Conservation (phyloP, 1,139 yeast genomes). For the Yamadazyma trypodendri region DNA sequence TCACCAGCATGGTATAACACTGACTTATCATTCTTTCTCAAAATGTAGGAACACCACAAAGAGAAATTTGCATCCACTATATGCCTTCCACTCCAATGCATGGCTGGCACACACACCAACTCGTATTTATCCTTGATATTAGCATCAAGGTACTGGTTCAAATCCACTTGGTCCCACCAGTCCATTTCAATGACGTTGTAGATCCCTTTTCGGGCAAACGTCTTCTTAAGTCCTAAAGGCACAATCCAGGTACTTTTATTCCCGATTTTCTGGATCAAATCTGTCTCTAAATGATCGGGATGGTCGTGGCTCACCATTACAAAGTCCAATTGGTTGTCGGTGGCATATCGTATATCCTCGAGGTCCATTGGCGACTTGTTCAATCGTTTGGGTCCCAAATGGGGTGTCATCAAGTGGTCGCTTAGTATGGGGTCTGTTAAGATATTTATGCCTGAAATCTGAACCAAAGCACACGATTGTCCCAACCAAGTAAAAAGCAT, state of each 20-base stretch:
- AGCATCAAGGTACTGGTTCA: conserved; percentile 32
- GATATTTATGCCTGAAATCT: conserved; percentile 68
- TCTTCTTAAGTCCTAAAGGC: conserved; percentile 71
- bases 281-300: conserved; percentile 86
- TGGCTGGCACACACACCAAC: conserved; percentile 87
- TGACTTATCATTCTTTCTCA: conserved; percentile 65
- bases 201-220: conserved; percentile 56
- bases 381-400: conserved; percentile 79
- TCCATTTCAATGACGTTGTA: conserved; percentile 68
- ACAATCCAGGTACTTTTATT: conserved; percentile 75
- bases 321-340: conserved; percentile 54
- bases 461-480: conserved; percentile 80
- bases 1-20: conserved; percentile 91
- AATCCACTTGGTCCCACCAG: conserved; percentile 81
- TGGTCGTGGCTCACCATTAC: conserved; percentile 90
- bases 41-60: conserved; percentile 83
- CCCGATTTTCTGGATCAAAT: conserved; percentile 57
- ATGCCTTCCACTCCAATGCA: conserved; percentile 95
- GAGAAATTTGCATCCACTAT: conserved; percentile 75
- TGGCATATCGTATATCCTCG: conserved; percentile 56
- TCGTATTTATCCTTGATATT: conserved; percentile 57
- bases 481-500: conserved; percentile 87
- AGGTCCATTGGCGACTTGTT: conserved; percentile 67
- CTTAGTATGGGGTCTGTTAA: conserved; percentile 85
- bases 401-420: conserved; percentile 59